Conservation (phyloP, 2,329 filamentous ascomycete species). For the Bipolaris bicolor region DNA sequence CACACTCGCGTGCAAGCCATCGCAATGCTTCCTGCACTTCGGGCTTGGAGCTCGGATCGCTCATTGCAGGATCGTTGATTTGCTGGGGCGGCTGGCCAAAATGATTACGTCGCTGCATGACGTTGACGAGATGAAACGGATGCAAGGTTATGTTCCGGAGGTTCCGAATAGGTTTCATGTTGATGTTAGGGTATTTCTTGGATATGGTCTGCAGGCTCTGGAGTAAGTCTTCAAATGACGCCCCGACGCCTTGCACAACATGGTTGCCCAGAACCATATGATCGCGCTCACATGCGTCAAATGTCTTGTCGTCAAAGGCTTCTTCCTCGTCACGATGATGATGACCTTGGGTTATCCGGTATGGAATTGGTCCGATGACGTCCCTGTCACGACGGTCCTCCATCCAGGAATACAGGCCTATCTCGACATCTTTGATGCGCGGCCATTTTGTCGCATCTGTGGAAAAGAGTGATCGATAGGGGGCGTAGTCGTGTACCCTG, state of each 20-base stretch:
- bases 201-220: conserved; percentile 39
- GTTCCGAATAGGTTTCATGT: conserved; percentile 37
- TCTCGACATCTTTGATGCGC: conserved; percentile 40
- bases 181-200: conserved; percentile 42
- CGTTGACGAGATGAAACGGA: conserved; percentile 46
- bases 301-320: conserved; percentile 45
- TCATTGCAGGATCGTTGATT: conserved; percentile 17
- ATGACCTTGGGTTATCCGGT: conserved; percentile 42
- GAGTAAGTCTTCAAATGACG: conserved; percentile 43
- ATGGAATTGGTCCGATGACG: conserved; percentile 41
- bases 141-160: conserved; percentile 40
- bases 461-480: conserved; percentile 44
- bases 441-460: conserved; percentile 41
- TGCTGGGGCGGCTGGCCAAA: conserved; percentile 26
- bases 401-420: conserved; percentile 45
- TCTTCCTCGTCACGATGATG: conserved; percentile 46
- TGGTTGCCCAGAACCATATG: conserved; percentile 45
- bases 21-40: conserved; percentile 42
- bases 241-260: conserved; percentile 42
- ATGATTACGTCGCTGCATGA: conserved; percentile 38
- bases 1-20: conserved; percentile 41
- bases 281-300: conserved; percentile 39
- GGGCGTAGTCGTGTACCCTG: conserved; percentile 44
- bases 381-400: conserved; percentile 45
- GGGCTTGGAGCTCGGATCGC: conserved; percentile 38